Evolutionary conservation across 345 rosid species (phyloP).

Genomic region (Salix suchowensis): DNA sequence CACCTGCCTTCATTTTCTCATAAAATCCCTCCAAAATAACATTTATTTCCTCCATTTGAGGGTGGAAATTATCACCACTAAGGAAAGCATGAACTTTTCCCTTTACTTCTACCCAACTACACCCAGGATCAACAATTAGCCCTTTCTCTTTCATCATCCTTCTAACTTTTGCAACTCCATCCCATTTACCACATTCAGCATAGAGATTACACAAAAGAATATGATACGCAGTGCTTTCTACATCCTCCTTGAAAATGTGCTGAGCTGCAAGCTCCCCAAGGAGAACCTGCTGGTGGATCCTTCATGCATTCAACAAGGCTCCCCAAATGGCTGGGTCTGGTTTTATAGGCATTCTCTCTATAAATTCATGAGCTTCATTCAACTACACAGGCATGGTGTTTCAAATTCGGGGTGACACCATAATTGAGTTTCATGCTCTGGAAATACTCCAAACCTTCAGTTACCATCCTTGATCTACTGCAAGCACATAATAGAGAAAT

Average conservation of each 20-base stretch:
- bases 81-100: conserved; percentile 35
- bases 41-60: conserved; percentile 25
- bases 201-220: conserved; percentile 26
- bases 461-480: conserved; percentile 27
- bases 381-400: conserved; percentile 32
- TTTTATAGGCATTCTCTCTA: conserved; percentile 27
- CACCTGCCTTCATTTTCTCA: conserved; percentile 27
- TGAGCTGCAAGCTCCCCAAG: conserved; percentile 34
- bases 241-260: conserved; percentile 21
- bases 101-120: conserved; percentile 31
- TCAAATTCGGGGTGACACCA: conserved; percentile 21
- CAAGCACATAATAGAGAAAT: conserved; percentile 24
- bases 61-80: conserved; percentile 24
- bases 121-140: conserved; percentile 30
- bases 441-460: conserved; percentile 27
- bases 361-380: conserved; percentile 23
- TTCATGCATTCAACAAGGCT: conserved; percentile 32
- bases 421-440: conserved; percentile 11
- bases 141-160: conserved; percentile 31
- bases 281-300: conserved; percentile 21
- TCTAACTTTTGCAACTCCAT: conserved; percentile 23
- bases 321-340: conserved; percentile 18
- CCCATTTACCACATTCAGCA: conserved; percentile 33
- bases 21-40: conserved; percentile 22
- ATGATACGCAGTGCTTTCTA: conserved; percentile 22